Evolutionary conservation across 2,329 filamentous ascomycete genomes (phyloP), one percentile per base, ranked within the genome.

Genomic region (Paracamarosporium sp.): DNA sequence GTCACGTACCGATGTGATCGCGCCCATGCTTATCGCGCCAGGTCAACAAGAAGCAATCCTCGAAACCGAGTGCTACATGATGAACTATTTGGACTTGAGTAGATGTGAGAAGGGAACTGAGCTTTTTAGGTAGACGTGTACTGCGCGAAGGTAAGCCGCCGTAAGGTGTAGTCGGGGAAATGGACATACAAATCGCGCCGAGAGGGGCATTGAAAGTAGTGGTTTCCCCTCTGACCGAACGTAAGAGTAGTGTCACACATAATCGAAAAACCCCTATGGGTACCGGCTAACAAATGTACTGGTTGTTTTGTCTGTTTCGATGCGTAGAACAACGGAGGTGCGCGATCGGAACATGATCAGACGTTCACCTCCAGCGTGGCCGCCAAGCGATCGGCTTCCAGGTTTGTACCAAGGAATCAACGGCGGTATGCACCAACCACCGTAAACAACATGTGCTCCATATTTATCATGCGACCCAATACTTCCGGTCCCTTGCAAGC

Each of bases 241-340:
- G 73, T 59, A 48, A 74, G 71, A 4, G 65, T 72, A 25, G 70
- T 57, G 48, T 76, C 70, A 59, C 71, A 72, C 72, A 74, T 75
- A 43, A 38, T 56, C n/a, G n/a, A n/a, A n/a, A n/a, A 11, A 36
- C 30, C 35, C 51, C 36, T 43, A 53, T 41, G 53, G 54, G 22
- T 1, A 25, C 7, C 20, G n/a, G 11, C 17, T 5, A 1, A 24
- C 4, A 50, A 35, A 46, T 47, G 51, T 58, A 53, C 28, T 35
- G 20, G 20, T 46, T 41, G 33, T 56, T 35, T 45, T 35, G 22
- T 27, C 13, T 48, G 22, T n/a, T 36, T 22, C n/a, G 46, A 38
- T 12, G 30, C 25, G 22, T 48, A 22, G 17, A n/a, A 5, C 36
- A n/a, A 5, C 36, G 31, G 22, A n/a, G 28, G 31, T 27, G n/a